Evolutionary conservation across 805 yeast species (phyloP).

Genomic region (Metschnikowia borealis): DNA sequence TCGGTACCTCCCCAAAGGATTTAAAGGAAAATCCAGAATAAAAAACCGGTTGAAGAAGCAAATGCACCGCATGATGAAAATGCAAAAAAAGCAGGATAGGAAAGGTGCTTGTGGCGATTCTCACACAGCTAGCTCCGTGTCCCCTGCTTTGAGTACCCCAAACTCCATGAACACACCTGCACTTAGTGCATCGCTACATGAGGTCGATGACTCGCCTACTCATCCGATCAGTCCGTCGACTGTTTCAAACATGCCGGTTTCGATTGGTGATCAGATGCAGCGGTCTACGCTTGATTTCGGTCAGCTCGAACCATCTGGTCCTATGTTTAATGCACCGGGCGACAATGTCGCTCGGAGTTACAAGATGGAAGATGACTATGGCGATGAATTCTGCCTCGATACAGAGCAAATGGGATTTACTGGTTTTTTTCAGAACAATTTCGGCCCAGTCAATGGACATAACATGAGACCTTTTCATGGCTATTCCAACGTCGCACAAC

Average conservation of each 20-base stretch:
- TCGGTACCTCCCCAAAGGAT: constrained; percentile 40
- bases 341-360: background rate
- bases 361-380: constrained; percentile 28
- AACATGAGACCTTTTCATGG: background rate
- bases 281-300: background rate
- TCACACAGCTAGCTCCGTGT: background rate
- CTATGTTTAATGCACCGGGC: background rate
- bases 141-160: constrained; percentile 18
- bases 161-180: constrained; percentile 15
- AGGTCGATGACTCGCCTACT: constrained; percentile 17
- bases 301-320: background rate
- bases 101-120: background rate
- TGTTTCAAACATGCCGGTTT: background rate
- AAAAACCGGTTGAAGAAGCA: constrained; percentile 41
- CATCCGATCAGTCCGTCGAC: constrained; percentile 12
- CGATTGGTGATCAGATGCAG: background rate
- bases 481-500: constrained; percentile 1
- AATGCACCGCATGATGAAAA: constrained; percentile 22
- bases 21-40: constrained; percentile 41
- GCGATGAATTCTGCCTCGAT: constrained; percentile 42
- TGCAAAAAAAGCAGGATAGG: constrained; percentile 11
- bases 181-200: constrained; percentile 14
- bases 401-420: constrained; percentile 34
- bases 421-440: background rate
- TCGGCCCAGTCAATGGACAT: constrained; percentile 1